phyloP scores from a whole-genome alignment of 805 yeast species.

The Lipomyces mesembrius region DNA sequence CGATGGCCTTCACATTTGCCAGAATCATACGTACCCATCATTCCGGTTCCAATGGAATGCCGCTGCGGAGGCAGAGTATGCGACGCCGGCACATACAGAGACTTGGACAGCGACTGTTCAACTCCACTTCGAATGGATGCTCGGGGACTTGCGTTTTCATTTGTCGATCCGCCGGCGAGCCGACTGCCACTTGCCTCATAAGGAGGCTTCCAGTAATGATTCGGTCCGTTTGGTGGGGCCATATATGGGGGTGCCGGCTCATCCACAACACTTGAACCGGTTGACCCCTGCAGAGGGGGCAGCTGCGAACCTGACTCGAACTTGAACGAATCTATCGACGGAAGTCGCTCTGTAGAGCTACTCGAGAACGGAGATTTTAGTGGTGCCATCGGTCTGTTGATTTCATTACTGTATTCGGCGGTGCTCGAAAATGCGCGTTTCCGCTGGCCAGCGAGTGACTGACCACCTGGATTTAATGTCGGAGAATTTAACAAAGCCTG shows the following conservation, averaged over 20 bases:
- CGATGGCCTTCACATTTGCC: background rate
- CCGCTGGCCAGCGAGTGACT: constrained; percentile 20
- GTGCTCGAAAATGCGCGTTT: constrained; percentile 38
- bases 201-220: constrained; percentile 33
- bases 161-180: background rate
- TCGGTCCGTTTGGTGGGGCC: constrained; percentile 32
- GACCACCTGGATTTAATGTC: constrained; percentile 9
- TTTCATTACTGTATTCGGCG: constrained; percentile 23
- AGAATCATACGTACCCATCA: constrained; percentile 15
- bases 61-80: constrained; percentile 9
- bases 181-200: constrained; percentile 17
- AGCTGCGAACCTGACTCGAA: constrained; percentile 9
- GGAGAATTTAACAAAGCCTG: constrained; percentile 10
- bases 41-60: constrained; percentile 25
- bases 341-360: constrained; percentile 33
- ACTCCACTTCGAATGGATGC: background rate
- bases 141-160: constrained; percentile 5
- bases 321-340: constrained; percentile 38
- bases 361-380: constrained; percentile 13
- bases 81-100: background rate
- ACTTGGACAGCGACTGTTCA: background rate
- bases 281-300: constrained; percentile 5
- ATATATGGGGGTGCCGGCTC: constrained; percentile 20
- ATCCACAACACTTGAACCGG: background rate
- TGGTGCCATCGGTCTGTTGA: constrained; percentile 17